phyloP scores from a whole-genome alignment of 2,329 filamentous ascomycete genomes.

The Endocalyx cinctus region DNA sequence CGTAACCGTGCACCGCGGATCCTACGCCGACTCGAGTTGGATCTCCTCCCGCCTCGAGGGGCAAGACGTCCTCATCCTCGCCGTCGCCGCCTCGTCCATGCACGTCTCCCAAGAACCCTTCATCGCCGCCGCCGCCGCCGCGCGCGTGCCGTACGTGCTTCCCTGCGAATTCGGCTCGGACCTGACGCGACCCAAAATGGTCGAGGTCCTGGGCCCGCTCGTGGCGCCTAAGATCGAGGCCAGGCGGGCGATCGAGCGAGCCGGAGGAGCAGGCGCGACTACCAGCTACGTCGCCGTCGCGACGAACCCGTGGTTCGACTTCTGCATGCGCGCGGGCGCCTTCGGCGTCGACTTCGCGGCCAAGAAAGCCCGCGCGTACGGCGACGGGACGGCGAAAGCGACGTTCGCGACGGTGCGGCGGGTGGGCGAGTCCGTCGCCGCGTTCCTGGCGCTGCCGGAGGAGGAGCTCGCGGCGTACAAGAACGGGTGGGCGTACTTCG shows the following conservation, averaged over 20 bases:
- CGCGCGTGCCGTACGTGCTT: slow-evolving; percentile 26
- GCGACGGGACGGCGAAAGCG: slow-evolving; percentile 22
- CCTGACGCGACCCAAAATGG: slow-evolving; percentile 13
- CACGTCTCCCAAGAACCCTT: slow-evolving; percentile 19
- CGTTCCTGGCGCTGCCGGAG: slow-evolving; percentile 26
- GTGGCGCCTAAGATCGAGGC: slow-evolving; percentile 20
- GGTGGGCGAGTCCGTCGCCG: slow-evolving; percentile 31
- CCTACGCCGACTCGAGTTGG: slow-evolving; percentile 21
- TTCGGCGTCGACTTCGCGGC: slow-evolving; percentile 28
- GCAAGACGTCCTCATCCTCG: slow-evolving; percentile 30
- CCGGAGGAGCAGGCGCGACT: too few relatives aligned
- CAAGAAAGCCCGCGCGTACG: slow-evolving; percentile 24
- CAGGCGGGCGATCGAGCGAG: slow-evolving; percentile 23
- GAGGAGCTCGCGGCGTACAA: slow-evolving; percentile 21
- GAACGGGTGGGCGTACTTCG: slow-evolving; percentile 29
- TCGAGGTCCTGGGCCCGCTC: slow-evolving; percentile 17
- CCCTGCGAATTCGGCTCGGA: slow-evolving; percentile 29
- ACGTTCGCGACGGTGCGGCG: slow-evolving; percentile 26
- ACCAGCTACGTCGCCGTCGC: slow-evolving; percentile 28
- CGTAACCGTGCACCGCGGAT: slow-evolving; percentile 12
- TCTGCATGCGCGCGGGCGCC: slow-evolving; percentile 21
- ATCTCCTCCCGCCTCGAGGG: slow-evolving; percentile 22
- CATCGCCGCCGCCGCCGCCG: slow-evolving; percentile 28
- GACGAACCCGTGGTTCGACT: slow-evolving; percentile 31
- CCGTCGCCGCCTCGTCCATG: slow-evolving; percentile 17